Evolutionary conservation across 1,284 basidiomycete genomes (phyloP), one percentile per base, ranked within the genome.

Genomic region (Acaromyces ingoldii): DNA sequence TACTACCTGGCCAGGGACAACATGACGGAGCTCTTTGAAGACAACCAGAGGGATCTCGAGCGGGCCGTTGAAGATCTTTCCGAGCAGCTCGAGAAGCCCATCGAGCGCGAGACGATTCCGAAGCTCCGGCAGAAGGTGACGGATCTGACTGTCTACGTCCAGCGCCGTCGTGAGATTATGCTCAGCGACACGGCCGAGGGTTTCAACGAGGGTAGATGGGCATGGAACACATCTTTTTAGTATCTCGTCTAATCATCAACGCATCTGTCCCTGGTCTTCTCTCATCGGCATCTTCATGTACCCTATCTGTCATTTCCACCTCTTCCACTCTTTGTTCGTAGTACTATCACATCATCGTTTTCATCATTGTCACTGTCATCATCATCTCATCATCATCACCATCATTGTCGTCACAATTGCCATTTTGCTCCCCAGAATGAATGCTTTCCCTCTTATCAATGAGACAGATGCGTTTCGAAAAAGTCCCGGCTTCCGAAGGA

Each of bases 11-110:
- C 84, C 53, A 85, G 83, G 72, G 85, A 89, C 63, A 97, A 96
- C 76, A 82, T 89, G 82, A 97, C 96, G 75, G 89, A 91, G 72
- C 79, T 98, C 41, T 98, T 93, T 67, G 93, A 97, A 77, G 92
- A 96, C 77, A 97, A 97, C 72, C 93, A 98, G 78, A 82, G 90
- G 70, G 91, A 98, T 75, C 80, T 98, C 38, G 93, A 98, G 77
- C 83, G 83, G 60, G 93, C 93, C 0, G 92, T 97, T 2, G 95
- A 98, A 74, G 89, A 93, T 57, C 81, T 98, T 3, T 89, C 90
- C 0, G 92, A 93, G 75, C 79, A 95, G 39, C 80, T 98, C 28
- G 93, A 98, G 78, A 84, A 84, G 42, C 89, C 89, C 21, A 86
- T 97, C 58, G 91, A 96, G 63, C 78, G 86, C 1, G 88, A 91